phyloP scores from a whole-genome alignment of 2,329 filamentous ascomycete species.

The Ceratocystis albifundus region DNA sequence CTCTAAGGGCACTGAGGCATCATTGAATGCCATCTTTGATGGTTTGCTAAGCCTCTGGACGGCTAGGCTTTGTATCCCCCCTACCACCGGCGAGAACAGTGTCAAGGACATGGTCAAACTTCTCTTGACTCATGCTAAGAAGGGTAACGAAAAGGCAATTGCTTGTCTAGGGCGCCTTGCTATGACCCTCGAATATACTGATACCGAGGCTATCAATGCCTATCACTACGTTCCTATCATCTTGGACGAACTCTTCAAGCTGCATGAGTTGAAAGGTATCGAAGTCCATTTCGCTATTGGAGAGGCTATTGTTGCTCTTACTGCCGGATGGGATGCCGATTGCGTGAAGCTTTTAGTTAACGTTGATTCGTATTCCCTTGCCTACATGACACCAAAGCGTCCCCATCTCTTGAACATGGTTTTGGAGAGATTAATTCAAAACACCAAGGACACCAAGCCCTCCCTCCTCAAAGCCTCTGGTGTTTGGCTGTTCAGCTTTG shows the following conservation, averaged over 20 bases:
- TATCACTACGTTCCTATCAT: conserved; percentile 42
- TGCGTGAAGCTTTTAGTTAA: conserved; percentile 65
- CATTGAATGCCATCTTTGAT: conserved; percentile 38
- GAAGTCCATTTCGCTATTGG: conserved; percentile 87
- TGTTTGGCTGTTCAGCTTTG: conserved; percentile 85
- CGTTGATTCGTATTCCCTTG: conserved; percentile 43
- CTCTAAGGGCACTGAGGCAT: conserved; percentile 27
- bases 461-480: conserved; percentile 82
- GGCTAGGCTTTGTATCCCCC: conserved; percentile 34
- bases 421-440: conserved; percentile 60
- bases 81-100: conserved; percentile 24
- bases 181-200: conserved; percentile 43
- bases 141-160: conserved; percentile 72
- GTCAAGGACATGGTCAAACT: conserved; percentile 43
- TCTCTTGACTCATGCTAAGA: conserved; percentile 58
- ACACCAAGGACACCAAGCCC: conserved; percentile 77
- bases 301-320: conserved; percentile 69
- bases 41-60: conserved; percentile 39
- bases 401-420: conserved; percentile 40
- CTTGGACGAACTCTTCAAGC: conserved; percentile 55
- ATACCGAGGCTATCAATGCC: conserved; percentile 27
- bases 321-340: conserved; percentile 73
- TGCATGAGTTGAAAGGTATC: conserved; percentile 74
- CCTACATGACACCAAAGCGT: conserved; percentile 33
- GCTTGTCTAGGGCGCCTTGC: conserved; percentile 67